Evolutionary conservation across 2,329 filamentous ascomycete species (phyloP), one percentile per base, ranked within the genome.

Genomic region (Dactylellina parvicollis): DNA sequence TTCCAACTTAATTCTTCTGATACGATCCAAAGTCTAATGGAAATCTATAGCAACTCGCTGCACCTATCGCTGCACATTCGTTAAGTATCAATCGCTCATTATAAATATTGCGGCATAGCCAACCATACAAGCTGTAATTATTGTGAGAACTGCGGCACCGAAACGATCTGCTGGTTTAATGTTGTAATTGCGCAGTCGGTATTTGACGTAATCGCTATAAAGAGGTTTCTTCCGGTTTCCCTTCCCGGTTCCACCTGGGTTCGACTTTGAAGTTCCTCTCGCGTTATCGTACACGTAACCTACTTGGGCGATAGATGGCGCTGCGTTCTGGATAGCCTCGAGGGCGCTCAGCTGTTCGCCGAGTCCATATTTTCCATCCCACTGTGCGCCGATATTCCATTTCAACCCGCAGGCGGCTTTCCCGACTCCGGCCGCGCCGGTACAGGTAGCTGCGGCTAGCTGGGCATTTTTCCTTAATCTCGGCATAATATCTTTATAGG

Each of bases 291-390:
- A 79, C 0, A 86, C 86, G 4, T 82, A 80, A 2, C 78, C 71
- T 12, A 62, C 65, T 4, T 56, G 66, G 0, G 83, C 81, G 3
- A 81, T 76, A n/a, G 80, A 77, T 8, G 82, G 81, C 40, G 90
- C 80, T 2, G 88, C 81, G 1, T 71, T 88, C 79, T 87, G 87
- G 75, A 91, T 81, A 10, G 88, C 85, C 24, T 86, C 84, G 24
- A 90, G 82, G 0, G 87, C 88, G 76, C 86, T 88, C 85, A 91
- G 89, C 82, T 91, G 87, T 79, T 89, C 83, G 42, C 89, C 86
- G 7, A 91, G 88, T 61, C 89, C 89, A 10, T 82, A 83, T 67
- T 82, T 85, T 44, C 85, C 84, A 75, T 88, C 86, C 76, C 83
- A 91, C 1, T 76, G n/a, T 1, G 66, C 44, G 38, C 83, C 84